These are phyloP conservation scores for Acacia acuminata DNA, from an alignment of 306 rosid genomes.

Conservation along the genomic window DNA sequence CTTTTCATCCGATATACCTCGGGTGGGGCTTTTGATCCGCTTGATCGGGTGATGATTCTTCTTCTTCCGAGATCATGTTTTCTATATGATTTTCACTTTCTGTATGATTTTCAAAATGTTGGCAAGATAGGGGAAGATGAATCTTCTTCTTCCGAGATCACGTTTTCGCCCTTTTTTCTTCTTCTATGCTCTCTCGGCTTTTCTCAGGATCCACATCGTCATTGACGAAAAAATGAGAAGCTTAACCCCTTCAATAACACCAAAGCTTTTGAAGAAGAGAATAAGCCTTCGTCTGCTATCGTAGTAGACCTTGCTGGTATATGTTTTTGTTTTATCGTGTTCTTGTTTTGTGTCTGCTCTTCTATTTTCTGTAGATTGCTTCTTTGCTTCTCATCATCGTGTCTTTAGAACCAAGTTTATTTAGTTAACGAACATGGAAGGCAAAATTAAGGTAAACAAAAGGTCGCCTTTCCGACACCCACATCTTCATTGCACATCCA, in stretches of 20 bases:
- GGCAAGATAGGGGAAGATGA: too few species aligned
- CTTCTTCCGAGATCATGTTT: too few species aligned
- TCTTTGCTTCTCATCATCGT: conserved; percentile 40
- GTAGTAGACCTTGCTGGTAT: conserved; percentile 29
- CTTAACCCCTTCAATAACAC: conserved; percentile 51
- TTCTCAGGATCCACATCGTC: too few species aligned
- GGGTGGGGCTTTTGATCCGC: conserved; percentile 95
- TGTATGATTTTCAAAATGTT: too few species aligned
- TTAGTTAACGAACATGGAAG: conserved; percentile 9
- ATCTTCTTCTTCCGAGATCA: too few species aligned
- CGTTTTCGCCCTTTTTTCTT: too few species aligned
- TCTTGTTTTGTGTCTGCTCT: not conserved
- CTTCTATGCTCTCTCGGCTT: too few species aligned
- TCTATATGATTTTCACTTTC: too few species aligned
- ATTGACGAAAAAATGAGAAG: conserved; percentile 31
- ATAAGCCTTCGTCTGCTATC: conserved; percentile 42
- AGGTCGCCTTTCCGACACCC: conserved; percentile 24
- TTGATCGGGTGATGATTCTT: too few species aligned
- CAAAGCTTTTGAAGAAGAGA: conserved; percentile 41
- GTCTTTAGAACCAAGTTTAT: conserved; percentile 35
- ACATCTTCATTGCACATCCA: too few species aligned
- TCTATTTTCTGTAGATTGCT: conserved; percentile 27
- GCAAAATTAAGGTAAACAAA: conserved; percentile 37
- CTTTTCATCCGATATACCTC: too few species aligned
- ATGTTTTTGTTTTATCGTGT: not conserved